Conservation (phyloP, 352 stramenopile species). For the Pythium phragmitis region DNA sequence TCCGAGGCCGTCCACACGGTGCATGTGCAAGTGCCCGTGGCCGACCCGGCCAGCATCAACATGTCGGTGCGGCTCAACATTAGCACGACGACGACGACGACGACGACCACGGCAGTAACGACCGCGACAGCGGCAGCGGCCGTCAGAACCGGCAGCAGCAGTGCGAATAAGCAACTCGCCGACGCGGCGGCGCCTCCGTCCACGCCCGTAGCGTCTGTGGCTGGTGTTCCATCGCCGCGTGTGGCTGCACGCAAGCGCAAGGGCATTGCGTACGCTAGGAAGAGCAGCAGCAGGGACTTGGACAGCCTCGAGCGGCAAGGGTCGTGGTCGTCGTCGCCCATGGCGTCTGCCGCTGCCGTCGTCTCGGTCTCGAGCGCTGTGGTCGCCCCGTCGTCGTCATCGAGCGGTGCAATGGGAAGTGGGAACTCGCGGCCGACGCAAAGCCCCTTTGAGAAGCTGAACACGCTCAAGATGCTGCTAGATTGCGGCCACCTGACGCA, state of each 20-base stretch:
- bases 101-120: not conserved
- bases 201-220: too few species aligned
- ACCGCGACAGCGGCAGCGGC: not conserved
- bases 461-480: constrained; percentile 79
- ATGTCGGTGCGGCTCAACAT: constrained; percentile 26
- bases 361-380: constrained; percentile 6
- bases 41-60: constrained; percentile 20
- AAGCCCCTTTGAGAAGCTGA: constrained; percentile 83
- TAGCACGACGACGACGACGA: constrained; percentile 7
- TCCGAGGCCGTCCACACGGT: constrained; percentile 22
- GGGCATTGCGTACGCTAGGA: constrained; percentile 19
- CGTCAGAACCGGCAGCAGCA: not conserved
- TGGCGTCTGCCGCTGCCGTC: not conserved
- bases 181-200: too few species aligned
- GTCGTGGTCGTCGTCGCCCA: not conserved
- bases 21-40: constrained; percentile 25
- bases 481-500: constrained; percentile 75
- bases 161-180: not conserved
- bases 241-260: constrained; percentile 13
- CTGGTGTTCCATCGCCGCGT: not conserved
- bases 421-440: constrained; percentile 9
- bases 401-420: not conserved
- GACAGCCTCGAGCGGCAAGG: constrained; percentile 17
- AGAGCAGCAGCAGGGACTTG: constrained; percentile 15
- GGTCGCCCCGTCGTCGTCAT: constrained; percentile 4